Base-by-base conservation (phyloP, 2,329 filamentous ascomycete species). In the Xylariaceae sp. region DNA sequence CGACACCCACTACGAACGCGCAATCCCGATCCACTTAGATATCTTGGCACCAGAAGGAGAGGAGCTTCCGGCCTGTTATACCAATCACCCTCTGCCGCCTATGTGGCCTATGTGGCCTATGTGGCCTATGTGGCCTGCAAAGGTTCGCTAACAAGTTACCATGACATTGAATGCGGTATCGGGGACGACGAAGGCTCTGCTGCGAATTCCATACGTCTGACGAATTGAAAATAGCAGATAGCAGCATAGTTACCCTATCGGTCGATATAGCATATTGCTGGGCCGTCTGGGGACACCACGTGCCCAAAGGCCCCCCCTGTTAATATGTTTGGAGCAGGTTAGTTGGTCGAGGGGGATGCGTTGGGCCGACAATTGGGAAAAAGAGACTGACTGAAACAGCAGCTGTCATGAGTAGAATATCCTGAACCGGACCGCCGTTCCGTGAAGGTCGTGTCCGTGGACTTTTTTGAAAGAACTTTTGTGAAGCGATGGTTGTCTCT, bases 31-130 rank as follows among this genome's bases (percentile, higher is more conserved):
- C 52, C 51, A 50, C 40, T 51, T 53, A 46, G 40, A 47, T 29
- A 12, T 32, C 59, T 61, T 61, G 59, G 59, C 59, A 40, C 47
- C 41, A 40, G 57, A 52, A 47, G 52, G 59, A 59, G 59, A 52
- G 48, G 47, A 50, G 48, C 32, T 47, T 53, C 27, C 47, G 44
- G 50, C 41, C 54, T 42, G 29, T 6, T 45, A 45, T 29, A 45
- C 27, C 43, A 45, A 11, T 45, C 43, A 12, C 40, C 46, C 46
- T 47, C 52, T 6, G 37, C 40, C 44, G 52, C 47, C 41, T 45
- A 40, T 19, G 45, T 35, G 44, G 42, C 49, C 8, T 51, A 40
- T 39, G 34, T 53, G 45, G 47, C 47, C 19, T 19, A 19, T 19
- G 19, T 19, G 19, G 19, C 19, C 19, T 19, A 19, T 19, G 19